Evolutionary conservation across 495 filamentous ascomycete genomes (phyloP).

Genomic region (Lentithecium fluviatile): DNA sequence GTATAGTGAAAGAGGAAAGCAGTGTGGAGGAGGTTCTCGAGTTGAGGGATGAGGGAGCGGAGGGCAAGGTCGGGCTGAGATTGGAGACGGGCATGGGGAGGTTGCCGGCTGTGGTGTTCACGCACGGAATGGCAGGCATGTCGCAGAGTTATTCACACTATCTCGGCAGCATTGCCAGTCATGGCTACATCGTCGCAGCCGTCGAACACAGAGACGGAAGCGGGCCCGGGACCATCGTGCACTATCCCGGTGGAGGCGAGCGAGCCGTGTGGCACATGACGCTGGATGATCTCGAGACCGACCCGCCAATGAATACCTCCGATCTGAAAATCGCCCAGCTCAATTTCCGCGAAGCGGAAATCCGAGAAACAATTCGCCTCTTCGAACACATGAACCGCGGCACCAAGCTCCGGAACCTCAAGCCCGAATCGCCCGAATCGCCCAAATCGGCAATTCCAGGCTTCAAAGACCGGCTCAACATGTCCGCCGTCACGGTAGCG

Average conservation of each 20-base stretch:
- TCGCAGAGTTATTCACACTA: slow-evolving; percentile 55
- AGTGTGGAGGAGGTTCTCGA: background rate
- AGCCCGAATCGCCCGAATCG: slow-evolving; percentile 36
- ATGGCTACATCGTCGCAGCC: slow-evolving; percentile 53
- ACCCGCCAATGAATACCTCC: slow-evolving; percentile 16
- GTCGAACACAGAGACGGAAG: slow-evolving; percentile 57
- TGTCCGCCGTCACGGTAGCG: slow-evolving; percentile 46
- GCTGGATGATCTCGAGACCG: slow-evolving; percentile 27
- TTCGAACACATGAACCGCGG: slow-evolving; percentile 49
- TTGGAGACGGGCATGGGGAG: slow-evolving; percentile 6
- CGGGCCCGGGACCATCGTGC: slow-evolving; percentile 50
- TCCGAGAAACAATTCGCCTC: slow-evolving; percentile 50
- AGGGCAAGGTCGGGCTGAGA: slow-evolving; percentile 20
- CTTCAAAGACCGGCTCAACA: slow-evolving; percentile 43
- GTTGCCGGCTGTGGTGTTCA: slow-evolving; percentile 53
- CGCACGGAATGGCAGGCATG: slow-evolving; percentile 53
- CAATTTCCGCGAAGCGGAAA: slow-evolving; percentile 54
- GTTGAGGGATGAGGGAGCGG: background rate
- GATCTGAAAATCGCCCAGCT: slow-evolving; percentile 51
- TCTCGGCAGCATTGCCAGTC: slow-evolving; percentile 53
- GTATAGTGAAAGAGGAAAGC: background rate
- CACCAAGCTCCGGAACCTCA: slow-evolving; percentile 34
- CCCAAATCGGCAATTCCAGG: slow-evolving; percentile 31
- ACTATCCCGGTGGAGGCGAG: slow-evolving; percentile 34
- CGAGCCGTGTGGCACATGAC: slow-evolving; percentile 36